Evolutionary conservation across 208 protist genomes (phyloP), one percentile per base, ranked within the genome.

Genomic region (Crithidia fasciculata): DNA sequence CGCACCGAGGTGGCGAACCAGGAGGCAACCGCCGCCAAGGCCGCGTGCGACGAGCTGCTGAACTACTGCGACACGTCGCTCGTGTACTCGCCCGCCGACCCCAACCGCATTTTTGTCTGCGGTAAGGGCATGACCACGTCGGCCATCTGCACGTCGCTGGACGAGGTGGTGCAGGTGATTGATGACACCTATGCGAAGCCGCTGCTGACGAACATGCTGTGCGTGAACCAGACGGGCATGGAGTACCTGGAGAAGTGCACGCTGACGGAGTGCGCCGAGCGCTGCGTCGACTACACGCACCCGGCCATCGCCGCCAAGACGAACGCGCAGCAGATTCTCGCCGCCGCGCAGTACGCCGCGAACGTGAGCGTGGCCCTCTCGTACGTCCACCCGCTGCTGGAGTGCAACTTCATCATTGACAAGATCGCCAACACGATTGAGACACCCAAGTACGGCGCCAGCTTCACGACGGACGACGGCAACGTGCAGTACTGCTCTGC

Each of bases 341-440:
- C 74, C 8, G 73, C 74, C 0, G 59, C 76, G 3, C 10, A 54
- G 12, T 88, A 70, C 61, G 77, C 85, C 45, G 55, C 66, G 6
- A 96, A 94, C 68, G 82, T 72, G 56, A 87, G 78, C 60, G 80
- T 79, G 56, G 91, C 87, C 28, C 79, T 96, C 8, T 82, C 86
- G 13, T 84, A 85, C 40, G 85, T 90, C 52, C 52, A 70, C 53
- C 88, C 88, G 5, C 57, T 96, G 57, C 57, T 96, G 54, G 76
- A 89, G 55, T 94, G 88, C 69, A 87, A 93, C 77, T 96, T 91
- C 78, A 78, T 96, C 47, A 76, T 94, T 18, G 91, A 94, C 75
- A 83, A 84, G 54, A 8, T 88, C 15, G 62, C 79, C 55, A 83
- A 69, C 50, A 83, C 76, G 28, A 55, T 93, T 12, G 78, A 92